Evolutionary conservation across 2,329 filamentous ascomycete species (phyloP), one percentile per base, ranked within the genome.

Genomic region (Penicillium corylophilum): DNA sequence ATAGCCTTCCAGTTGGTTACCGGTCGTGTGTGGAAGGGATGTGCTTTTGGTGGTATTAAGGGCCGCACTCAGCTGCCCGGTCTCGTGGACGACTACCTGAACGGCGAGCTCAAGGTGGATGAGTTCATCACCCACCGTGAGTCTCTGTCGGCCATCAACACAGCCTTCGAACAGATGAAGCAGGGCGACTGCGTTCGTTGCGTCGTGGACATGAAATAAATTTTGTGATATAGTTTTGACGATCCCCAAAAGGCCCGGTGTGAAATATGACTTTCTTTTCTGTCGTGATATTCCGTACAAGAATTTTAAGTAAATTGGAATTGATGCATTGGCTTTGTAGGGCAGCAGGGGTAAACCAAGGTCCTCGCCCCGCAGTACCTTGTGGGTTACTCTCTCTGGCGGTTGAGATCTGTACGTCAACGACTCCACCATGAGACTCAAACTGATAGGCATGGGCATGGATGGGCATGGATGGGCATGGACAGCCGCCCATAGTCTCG

Each of bases 61-160:
- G 94, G 94, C 64, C 92, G 94, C 69, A 87, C 89, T 29, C 94
- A 99, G 78, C 84, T 99, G 60, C 88, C 89, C 43, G 86, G 82
- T 53, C 85, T 99, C 36, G 91, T 99, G 22, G 78, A 85, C 62
- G 93, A 97, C 75, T 99, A 99, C 78, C 81, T 95, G 73, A 82
- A 82, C 47, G 92, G 92, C 64, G 83, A 88, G 70, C 86, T 99
- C 70, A 97, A 96, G 86, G 94, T 97, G 41, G 93, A 97, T 71
- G 94, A 99, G 79, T 97, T 97, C 80, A 97, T 99, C 78, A 99
- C 94, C 28, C 94, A 99, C 79, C 86, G 92, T 64, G 90, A 95
- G 78, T 82, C 81, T 4, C 79, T 99, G 40, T 77, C 78, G 54
- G 84, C 88, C 67, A 95, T 99, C 75, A 97, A 97, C 81, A 79